Evolutionary conservation across 2,329 filamentous ascomycete species (phyloP).

Genomic region (Helotiales sp.): DNA sequence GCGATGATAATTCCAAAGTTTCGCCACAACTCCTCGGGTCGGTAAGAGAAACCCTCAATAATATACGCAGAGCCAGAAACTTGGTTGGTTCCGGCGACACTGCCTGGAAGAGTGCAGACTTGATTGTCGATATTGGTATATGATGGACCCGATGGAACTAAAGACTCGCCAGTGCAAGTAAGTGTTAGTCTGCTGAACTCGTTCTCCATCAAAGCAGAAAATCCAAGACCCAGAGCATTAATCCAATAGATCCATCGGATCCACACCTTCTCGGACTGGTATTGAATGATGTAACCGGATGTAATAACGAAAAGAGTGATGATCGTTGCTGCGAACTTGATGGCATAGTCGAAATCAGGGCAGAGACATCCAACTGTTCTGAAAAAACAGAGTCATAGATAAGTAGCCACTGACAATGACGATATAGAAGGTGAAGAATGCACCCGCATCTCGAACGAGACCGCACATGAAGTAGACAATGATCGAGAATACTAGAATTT

Average conservation of each 20-base stretch:
- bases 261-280: conserved; percentile 75
- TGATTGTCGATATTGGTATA: conserved; percentile 77
- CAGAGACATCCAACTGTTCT: conserved; percentile 75
- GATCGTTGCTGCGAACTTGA: conserved; percentile 78
- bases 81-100: conserved; percentile 63
- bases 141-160: conserved; percentile 72
- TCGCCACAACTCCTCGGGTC: conserved; percentile 72
- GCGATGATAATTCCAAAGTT: conserved; percentile 82
- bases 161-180: conserved; percentile 67
- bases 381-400: conserved; percentile 79
- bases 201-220: conserved; percentile 83
- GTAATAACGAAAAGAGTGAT: conserved; percentile 85
- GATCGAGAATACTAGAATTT: conserved; percentile 74
- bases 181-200: conserved; percentile 76
- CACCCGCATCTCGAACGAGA: conserved; percentile 69
- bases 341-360: conserved; percentile 83
- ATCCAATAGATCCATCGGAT: conserved; percentile 81
- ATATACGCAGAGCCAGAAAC: conserved; percentile 75
- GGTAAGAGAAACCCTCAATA: conserved; percentile 69
- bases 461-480: conserved; percentile 83
- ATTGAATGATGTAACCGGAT: conserved; percentile 84
- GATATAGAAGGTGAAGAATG: conserved; percentile 79
- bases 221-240: conserved; percentile 75
- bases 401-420: conserved; percentile 72
- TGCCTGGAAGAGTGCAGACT: conserved; percentile 80